Percentiles rank a stretch among this genome's conserved stretches.
Conservation (phyloP, 1,139 yeast species). For the Candida glucosophila region DNA sequence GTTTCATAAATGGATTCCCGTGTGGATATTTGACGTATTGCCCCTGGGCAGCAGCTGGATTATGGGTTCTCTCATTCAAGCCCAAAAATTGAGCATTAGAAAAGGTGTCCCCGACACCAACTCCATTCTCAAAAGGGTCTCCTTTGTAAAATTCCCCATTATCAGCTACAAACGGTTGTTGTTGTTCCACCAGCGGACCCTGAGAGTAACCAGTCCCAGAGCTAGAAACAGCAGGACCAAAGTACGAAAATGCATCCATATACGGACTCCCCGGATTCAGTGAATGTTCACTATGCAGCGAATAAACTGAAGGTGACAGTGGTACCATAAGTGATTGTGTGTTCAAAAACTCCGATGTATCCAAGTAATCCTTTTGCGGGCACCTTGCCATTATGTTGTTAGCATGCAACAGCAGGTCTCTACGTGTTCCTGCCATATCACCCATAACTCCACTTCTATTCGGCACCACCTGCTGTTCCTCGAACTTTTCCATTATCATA, state of each 20-base stretch:
- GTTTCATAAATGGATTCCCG: no score
- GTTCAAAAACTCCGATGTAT: conserved; percentile 2
- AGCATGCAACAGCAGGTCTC: conserved; percentile 1
- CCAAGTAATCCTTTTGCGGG: conserved; percentile 1
- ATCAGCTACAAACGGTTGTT: conserved; percentile 4
- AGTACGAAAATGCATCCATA: conserved; percentile 30
- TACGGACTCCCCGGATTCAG: conserved; percentile 34
- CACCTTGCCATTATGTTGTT: conserved; percentile 1
- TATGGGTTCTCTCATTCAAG: conserved; percentile 3
- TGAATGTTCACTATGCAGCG: conserved; percentile 26
- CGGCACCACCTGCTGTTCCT: background rate
- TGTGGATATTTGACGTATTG: conserved; percentile 4
- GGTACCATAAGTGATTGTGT: conserved; percentile 8
- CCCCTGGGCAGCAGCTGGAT: background rate
- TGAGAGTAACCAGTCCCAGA: conserved; percentile 6
- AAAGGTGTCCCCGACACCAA: conserved; percentile 26
- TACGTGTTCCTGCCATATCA: background rate
- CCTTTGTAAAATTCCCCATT: conserved; percentile 6
- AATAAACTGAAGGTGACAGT: conserved; percentile 12
- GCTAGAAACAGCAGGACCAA: conserved; percentile 7
- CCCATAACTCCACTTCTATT: no score
- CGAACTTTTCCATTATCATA: background rate
- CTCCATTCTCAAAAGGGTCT: conserved; percentile 15
- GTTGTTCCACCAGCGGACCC: conserved; percentile 1
- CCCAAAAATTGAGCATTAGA: conserved; percentile 18